Percentiles rank a stretch among this genome's conserved stretches.
These are phyloP conservation scores for Ascoidea tarda DNA, from an alignment of 805 yeast species.

Conservation along the genomic window DNA sequence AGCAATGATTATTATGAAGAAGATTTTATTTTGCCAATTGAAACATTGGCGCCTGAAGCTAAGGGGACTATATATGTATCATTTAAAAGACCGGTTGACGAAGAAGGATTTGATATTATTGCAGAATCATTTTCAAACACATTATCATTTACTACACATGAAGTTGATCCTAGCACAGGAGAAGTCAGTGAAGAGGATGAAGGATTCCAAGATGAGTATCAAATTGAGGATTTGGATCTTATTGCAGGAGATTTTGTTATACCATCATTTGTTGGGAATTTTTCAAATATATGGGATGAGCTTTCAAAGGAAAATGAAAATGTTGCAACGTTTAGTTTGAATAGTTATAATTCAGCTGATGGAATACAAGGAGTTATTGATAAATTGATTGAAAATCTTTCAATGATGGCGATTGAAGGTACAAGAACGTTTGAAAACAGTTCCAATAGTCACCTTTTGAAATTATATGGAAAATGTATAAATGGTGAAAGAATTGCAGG, in stretches of 20 bases:
- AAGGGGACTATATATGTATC: slow-evolving; percentile 71
- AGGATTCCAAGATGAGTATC: slow-evolving; percentile 90
- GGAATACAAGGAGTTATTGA: slow-evolving; percentile 42
- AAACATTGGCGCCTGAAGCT: slow-evolving; percentile 53
- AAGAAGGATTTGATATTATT: slow-evolving; percentile 20
- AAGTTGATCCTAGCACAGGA: slow-evolving; percentile 58
- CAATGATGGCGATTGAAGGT: slow-evolving; percentile 63
- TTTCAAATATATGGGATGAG: slow-evolving; percentile 62
- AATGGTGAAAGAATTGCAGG: slow-evolving; percentile 32
- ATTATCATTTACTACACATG: slow-evolving; percentile 64
- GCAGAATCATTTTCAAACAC: slow-evolving; percentile 46
- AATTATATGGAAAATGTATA: slow-evolving; percentile 67
- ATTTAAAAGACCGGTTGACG: slow-evolving; percentile 42
- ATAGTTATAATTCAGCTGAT: slow-evolving; percentile 23
- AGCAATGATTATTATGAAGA: slow-evolving; percentile 42
- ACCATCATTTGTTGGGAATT: slow-evolving; percentile 69
- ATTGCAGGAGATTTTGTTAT: slow-evolving; percentile 69
- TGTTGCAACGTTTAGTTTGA: slow-evolving; percentile 53
- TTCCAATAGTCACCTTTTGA: slow-evolving; percentile 51
- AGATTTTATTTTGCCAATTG: slow-evolving; percentile 64
- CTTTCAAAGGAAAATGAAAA: slow-evolving; percentile 37
- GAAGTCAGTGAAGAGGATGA: slow-evolving; percentile 55
- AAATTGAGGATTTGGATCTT: slow-evolving; percentile 65
- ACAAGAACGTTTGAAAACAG: slow-evolving; percentile 42
- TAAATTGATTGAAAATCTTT: slow-evolving; percentile 36